These are phyloP conservation scores for Graphilbum ipis-grandicollis DNA, from an alignment of 2,329 filamentous ascomycete species.

Conservation along the genomic window DNA sequence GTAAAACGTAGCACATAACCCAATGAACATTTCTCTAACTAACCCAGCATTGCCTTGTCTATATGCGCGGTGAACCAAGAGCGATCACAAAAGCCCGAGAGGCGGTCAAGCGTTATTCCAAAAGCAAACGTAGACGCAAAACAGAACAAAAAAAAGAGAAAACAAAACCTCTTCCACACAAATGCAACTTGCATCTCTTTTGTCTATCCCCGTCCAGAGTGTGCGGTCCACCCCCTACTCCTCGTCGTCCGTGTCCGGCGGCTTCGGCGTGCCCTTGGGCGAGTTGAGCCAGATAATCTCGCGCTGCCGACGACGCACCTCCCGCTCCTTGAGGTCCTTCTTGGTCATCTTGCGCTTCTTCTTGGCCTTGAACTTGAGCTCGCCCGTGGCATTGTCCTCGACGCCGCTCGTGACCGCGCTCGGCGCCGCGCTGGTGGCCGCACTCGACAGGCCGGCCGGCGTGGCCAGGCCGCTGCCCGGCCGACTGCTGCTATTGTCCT, in stretches of 20 bases:
- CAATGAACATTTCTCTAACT: no score
- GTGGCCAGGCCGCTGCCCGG: slow-evolving; percentile 26
- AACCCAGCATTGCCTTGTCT: no score
- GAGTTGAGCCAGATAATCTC: slow-evolving; percentile 76
- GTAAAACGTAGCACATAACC: no score
- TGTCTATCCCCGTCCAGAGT: no score
- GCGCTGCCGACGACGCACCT: slow-evolving; percentile 69
- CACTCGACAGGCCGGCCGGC: slow-evolving; percentile 18
- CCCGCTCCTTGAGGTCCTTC: slow-evolving; percentile 86
- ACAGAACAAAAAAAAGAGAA: background rate
- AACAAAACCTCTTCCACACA: no score
- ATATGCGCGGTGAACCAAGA: no score
- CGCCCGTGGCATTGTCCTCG: slow-evolving; percentile 45
- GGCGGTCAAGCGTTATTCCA: no score
- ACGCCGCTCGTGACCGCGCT: slow-evolving; percentile 64
- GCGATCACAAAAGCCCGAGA: no score
- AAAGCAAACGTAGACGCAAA: background rate
- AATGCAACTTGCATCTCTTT: no score
- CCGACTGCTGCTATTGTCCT: slow-evolving; percentile 63
- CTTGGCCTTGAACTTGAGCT: slow-evolving; percentile 71
- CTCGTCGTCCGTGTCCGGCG: slow-evolving; percentile 63
- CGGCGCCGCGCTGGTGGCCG: slow-evolving; percentile 31
- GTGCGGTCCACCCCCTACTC: no score
- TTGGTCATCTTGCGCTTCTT: slow-evolving; percentile 99
- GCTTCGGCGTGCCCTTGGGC: slow-evolving; percentile 68